Evolutionary conservation across 805 yeast species (phyloP), one percentile per base, ranked within the genome.

Genomic region (Wickerhamomyces alni): DNA sequence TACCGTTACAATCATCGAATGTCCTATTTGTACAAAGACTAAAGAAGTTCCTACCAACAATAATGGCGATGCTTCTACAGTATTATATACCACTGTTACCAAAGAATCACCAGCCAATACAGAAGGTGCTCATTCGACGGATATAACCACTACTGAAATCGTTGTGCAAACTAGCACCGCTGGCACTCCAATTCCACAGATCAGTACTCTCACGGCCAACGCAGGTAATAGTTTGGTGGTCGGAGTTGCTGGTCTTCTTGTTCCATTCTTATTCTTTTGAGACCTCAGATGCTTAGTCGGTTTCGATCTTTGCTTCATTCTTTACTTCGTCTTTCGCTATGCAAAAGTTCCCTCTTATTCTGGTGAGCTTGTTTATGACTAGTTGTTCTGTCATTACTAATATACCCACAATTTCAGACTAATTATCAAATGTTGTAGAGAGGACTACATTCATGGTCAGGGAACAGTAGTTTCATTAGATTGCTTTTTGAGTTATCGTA

Each of bases 401-500:
- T n/a, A n/a, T n/a, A n/a, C n/a, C n/a, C n/a, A n/a, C n/a, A n/a
- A n/a, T n/a, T n/a, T n/a, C n/a, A n/a, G n/a, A n/a, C n/a, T n/a
- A n/a, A n/a, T n/a, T n/a, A n/a, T n/a, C n/a, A n/a, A n/a, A n/a
- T n/a, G n/a, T n/a, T n/a, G n/a, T n/a, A n/a, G n/a, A n/a, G n/a
- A n/a, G n/a, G n/a, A n/a, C n/a, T n/a, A n/a, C n/a, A n/a, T 10
- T 8, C 26, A 24, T 11, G 11, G 10, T 24, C 8, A 8, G 8
- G 26, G 11, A 11, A 8, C 26, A 24, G 11, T 11, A 24, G 11
- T 8, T 8, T 24, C 11, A 24, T 11, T 41, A 41, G 2, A 39
- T 38, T 5, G 25, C n/a, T 21, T 44, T 47, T 26, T 47, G 48
- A 10, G 43, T 45, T 2, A 43, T 43, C 17, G 51, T 35, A 3